phyloP scores from a whole-genome alignment of 2,329 filamentous ascomycete genomes.

The Karstenula rhodostoma region DNA sequence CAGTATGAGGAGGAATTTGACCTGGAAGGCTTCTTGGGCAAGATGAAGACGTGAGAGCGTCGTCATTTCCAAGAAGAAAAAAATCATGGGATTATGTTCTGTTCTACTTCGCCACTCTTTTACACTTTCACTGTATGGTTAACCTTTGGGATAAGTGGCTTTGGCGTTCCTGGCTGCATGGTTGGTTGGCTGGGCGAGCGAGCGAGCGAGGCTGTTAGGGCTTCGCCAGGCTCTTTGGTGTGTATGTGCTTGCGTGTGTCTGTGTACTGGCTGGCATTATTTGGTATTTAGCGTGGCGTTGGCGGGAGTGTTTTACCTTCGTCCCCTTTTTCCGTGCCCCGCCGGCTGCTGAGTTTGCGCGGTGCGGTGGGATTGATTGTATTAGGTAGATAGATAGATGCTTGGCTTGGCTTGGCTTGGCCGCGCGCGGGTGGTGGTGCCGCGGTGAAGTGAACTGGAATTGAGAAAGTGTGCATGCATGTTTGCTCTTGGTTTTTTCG shows the following conservation, averaged over 20 bases:
- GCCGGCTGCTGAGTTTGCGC: background rate
- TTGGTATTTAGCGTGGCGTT: background rate
- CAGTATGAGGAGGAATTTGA: slow-evolving; percentile 99
- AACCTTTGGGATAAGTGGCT: background rate
- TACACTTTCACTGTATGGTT: background rate
- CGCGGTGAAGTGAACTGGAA: no score
- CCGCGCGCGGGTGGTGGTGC: no score
- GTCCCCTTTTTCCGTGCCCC: background rate
- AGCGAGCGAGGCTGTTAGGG: background rate
- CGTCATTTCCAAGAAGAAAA: no score
- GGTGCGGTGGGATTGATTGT: background rate
- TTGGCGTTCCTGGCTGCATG: background rate
- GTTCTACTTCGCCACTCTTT: background rate
- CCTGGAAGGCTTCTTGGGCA: slow-evolving; percentile 92
- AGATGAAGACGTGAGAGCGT: slow-evolving; percentile 71
- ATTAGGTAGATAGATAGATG: background rate
- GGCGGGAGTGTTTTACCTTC: background rate
- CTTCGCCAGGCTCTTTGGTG: background rate
- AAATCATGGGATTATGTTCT: no score
- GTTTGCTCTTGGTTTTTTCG: no score
- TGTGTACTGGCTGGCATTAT: background rate
- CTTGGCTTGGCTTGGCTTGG: no score
- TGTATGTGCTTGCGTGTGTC: no score
- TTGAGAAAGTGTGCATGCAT: no score
- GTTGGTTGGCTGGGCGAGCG: no score